Base-by-base conservation (phyloP, 1,284 basidiomycete genomes). In the Leucoagaricus sp. region DNA sequence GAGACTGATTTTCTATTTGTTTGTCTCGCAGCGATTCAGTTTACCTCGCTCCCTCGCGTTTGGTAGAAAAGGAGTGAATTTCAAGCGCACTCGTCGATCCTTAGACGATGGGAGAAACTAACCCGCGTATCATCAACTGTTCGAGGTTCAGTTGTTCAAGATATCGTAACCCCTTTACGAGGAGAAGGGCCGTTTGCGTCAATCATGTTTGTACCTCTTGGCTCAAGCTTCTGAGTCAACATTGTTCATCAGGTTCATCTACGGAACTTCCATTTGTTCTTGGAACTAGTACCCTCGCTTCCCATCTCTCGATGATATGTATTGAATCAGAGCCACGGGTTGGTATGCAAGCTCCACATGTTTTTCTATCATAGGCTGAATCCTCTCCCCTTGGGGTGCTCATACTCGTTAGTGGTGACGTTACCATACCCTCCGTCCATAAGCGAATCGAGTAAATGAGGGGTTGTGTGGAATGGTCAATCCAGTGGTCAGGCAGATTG, bases 1-100 rank as follows among this genome's bases (percentile, higher is more conserved):
- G 33, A 15, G 23, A 46, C 12, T 53, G 25, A 40, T 53, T 46
- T 36, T 53, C 34, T 19, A 21, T 12, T 34, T 23, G 4, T 25
- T 29, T 31, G 28, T 33, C 31, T 34, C 33, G 26, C 8, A 21
- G 23, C 26, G 5, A 8, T 40, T 21, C 2, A 19, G 13, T 29
- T 53, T 53, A 53, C 52, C 44, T 47, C 25, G 44, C 21, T 53
- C 52, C 51, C 21, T 36, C 47, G 7, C n/a, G 29, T 33, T 33
- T 41, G 49, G 38, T 17, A 29, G 29, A 40, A 50, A 50, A 36
- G 25, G 23, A 8, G 23, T 17, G 21, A 23, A 15, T n/a, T n/a
- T n/a, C n/a, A 33, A 13, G 31, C 31, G 13, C 31, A 13, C 13
- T 17, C 3, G 33, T 34, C 26, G 31, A 15, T 21, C 36, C 13